Base-by-base conservation (phyloP, 2,329 filamentous ascomycete genomes). In the Colletotrichum sublineola region DNA sequence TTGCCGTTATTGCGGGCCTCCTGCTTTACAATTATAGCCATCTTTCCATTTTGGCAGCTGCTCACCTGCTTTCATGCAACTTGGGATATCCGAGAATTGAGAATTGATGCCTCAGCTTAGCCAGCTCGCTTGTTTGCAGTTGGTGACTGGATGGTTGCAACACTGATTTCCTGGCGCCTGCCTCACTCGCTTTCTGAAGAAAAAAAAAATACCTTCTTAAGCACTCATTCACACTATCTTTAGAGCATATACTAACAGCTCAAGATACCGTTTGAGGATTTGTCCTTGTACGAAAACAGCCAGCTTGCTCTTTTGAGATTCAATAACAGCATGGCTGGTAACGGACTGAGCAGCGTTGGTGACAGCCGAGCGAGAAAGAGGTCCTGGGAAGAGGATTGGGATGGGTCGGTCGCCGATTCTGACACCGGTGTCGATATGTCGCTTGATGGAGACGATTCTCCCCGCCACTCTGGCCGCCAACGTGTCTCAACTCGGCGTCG, bases 221-320 rank as follows among this genome's bases (percentile, higher is more conserved):
- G n/a, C 24, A 50, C 29, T 24, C 36, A 24, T 8, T 36, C 24
- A 38, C 55, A 14, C 18, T 38, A 24, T 46, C 1, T 20, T 3
- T 14, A 55, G 44, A 60, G 7, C 56, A 9, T 31, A 5, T 20
- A 48, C 67, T 64, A 52, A 69, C 29, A 8, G 15, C 20, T 33
- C 5, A 57, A 74, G 72, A 61, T 74, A n/a, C 33, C 70, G 4
- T 60, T 69, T 18, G 62, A 62, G 38, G 66, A 74, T 33, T 42
- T 74, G 3, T 15, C 67, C 20, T 42, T 31, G 24, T 69, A 69
- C 57, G 61, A 65, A 8, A 55, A 63, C 20, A 70, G 65, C 7
- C 60, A 70, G 48, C n/a, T 14, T 40, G 70, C 73, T 42, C 66
- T 73, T 20, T 29, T 57, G 24, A 48, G 46, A 5, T 56, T 73